These are phyloP conservation scores for Kurtzmaniella natalensis DNA, from an alignment of 1,139 yeast species.

Conservation along the genomic window DNA sequence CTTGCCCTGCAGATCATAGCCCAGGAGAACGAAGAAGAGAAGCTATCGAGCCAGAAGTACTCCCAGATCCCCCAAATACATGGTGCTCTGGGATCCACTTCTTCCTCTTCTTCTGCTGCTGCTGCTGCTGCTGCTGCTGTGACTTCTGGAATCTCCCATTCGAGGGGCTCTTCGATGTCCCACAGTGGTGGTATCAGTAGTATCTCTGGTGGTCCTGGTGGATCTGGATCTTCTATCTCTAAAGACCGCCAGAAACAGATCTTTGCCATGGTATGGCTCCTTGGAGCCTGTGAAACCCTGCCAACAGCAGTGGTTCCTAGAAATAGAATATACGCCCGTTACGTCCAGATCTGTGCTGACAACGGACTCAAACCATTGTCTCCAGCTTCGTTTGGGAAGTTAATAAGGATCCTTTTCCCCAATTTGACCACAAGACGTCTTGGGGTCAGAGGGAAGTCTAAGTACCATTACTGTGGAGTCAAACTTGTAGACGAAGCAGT, in stretches of 20 bases:
- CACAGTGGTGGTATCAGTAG: no score
- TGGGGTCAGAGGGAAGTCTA: conserved; percentile 86
- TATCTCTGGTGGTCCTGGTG: not conserved
- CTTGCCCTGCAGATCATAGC: conserved; percentile 47
- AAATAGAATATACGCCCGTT: conserved; percentile 75
- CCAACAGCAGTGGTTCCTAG: conserved; percentile 78
- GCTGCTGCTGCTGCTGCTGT: no score
- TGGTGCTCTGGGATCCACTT: not conserved
- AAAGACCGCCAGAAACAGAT: conserved; percentile 70
- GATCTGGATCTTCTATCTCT: conserved; percentile 11
- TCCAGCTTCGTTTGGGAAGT: conserved; percentile 85
- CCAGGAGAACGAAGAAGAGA: conserved; percentile 34
- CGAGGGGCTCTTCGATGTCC: no score
- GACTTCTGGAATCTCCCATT: no score
- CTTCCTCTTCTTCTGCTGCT: not conserved
- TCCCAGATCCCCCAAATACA: no score
- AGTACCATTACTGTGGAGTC: conserved; percentile 88
- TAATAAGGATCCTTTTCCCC: conserved; percentile 73
- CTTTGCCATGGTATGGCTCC: conserved; percentile 78
- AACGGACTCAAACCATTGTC: conserved; percentile 66
- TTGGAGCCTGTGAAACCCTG: conserved; percentile 61
- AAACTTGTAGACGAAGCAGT: conserved; percentile 49
- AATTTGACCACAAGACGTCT: conserved; percentile 73
- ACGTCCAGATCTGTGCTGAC: conserved; percentile 69
- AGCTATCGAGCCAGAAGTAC: no score